These are phyloP conservation scores for Didymosphaeria variabile DNA, from an alignment of 2,329 filamentous ascomycete genomes.

Conservation along the genomic window DNA sequence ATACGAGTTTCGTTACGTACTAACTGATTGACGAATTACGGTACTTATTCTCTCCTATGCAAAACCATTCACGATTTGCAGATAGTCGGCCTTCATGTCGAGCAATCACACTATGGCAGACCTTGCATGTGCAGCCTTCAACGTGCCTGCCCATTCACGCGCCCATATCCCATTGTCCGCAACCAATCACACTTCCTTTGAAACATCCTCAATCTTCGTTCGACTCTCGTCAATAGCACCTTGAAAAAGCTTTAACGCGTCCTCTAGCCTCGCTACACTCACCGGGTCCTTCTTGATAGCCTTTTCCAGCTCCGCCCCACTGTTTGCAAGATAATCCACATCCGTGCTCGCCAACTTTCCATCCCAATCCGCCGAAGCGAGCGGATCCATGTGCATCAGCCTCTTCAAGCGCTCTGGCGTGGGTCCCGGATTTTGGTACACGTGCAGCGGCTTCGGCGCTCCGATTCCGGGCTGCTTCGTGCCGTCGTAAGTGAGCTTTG, in stretches of 20 bases:
- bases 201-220: slow-evolving; percentile 48
- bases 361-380: slow-evolving; percentile 51
- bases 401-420: slow-evolving; percentile 48
- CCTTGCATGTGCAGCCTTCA: no score
- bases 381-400: slow-evolving; percentile 52
- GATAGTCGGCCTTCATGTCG: background rate
- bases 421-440: slow-evolving; percentile 48
- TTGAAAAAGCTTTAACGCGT: slow-evolving; percentile 55
- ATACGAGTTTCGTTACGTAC: background rate
- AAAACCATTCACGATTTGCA: background rate
- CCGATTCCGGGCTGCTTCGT: slow-evolving; percentile 51
- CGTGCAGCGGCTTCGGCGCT: slow-evolving; percentile 53
- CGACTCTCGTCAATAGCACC: slow-evolving; percentile 52
- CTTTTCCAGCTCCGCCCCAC: slow-evolving; percentile 54
- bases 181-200: slow-evolving; percentile 27
- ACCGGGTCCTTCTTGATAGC: slow-evolving; percentile 54
- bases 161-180: background rate
- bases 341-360: slow-evolving; percentile 52
- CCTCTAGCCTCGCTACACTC: slow-evolving; percentile 49
- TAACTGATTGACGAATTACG: slow-evolving; percentile 1
- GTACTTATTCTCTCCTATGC: background rate
- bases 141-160: background rate
- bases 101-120: background rate
- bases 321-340: slow-evolving; percentile 59
- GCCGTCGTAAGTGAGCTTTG: slow-evolving; percentile 50